Evolutionary conservation across 2,329 filamentous ascomycete species (phyloP).

Genomic region (Clathrospora elynae): DNA sequence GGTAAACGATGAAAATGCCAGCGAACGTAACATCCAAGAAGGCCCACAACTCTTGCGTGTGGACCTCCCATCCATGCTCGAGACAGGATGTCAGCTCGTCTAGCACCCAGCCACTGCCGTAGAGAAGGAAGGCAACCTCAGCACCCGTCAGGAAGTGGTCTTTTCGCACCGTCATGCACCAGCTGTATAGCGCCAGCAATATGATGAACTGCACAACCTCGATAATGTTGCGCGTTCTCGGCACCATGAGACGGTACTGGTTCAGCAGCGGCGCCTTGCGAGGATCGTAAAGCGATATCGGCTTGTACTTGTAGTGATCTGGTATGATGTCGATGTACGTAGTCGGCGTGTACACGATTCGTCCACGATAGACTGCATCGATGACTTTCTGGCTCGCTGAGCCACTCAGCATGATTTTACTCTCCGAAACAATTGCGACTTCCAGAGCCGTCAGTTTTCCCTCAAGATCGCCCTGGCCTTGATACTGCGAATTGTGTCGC

Average conservation of each 20-base stretch:
- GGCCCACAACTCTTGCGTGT: slow-evolving; percentile 87
- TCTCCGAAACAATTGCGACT: slow-evolving; percentile 81
- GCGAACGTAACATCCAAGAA: slow-evolving; percentile 82
- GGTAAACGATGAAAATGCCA: slow-evolving; percentile 71
- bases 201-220: slow-evolving; percentile 76
- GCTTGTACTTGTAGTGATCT: slow-evolving; percentile 83
- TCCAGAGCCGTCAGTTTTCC: slow-evolving; percentile 77
- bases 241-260: slow-evolving; percentile 83
- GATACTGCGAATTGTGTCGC: slow-evolving; percentile 55
- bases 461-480: slow-evolving; percentile 55
- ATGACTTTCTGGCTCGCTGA: slow-evolving; percentile 82
- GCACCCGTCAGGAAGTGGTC: slow-evolving; percentile 60
- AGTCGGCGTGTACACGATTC: slow-evolving; percentile 80
- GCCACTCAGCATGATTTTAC: slow-evolving; percentile 76
- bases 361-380: slow-evolving; percentile 79
- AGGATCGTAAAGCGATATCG: slow-evolving; percentile 80
- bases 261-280: slow-evolving; percentile 76
- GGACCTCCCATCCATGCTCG: slow-evolving; percentile 78
- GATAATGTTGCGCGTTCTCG: slow-evolving; percentile 74
- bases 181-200: slow-evolving; percentile 70
- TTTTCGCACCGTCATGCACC: slow-evolving; percentile 72
- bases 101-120: slow-evolving; percentile 77
- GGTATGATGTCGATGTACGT: slow-evolving; percentile 83
- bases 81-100: slow-evolving; percentile 78
- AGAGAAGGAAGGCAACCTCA: slow-evolving; percentile 73